phyloP scores from a whole-genome alignment of 108 stramenopile genomes.

The Nitzschia palea region DNA sequence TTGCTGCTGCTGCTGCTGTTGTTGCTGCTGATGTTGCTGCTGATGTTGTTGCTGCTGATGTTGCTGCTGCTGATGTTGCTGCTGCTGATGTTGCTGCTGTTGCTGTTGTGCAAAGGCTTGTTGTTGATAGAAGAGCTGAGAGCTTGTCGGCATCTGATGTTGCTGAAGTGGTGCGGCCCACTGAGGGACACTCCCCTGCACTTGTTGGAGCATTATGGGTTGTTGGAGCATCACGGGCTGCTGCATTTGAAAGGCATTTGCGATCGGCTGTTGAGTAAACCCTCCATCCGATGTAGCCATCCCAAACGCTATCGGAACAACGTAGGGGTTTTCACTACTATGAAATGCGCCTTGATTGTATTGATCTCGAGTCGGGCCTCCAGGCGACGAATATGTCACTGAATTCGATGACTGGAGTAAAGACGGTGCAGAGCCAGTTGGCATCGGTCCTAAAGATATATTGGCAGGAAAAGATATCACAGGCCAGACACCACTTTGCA shows the following conservation, averaged over 20 bases:
- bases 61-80: neutral
- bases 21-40: neutral
- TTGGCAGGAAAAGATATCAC: constrained; percentile 33
- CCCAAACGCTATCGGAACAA: constrained; percentile 29
- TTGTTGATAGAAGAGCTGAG: neutral
- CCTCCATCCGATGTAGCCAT: constrained; percentile 16
- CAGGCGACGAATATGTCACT: neutral
- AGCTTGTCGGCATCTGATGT: neutral
- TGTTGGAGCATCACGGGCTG: constrained; percentile 35
- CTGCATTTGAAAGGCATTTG: constrained; percentile 20
- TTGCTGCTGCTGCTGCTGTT: constrained; percentile 10
- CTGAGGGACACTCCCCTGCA: constrained; percentile 19
- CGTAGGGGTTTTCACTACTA: constrained; percentile 11
- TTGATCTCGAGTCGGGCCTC: neutral
- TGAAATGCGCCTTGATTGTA: constrained; percentile 16
- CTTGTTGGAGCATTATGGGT: constrained; percentile 30
- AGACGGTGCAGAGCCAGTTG: constrained; percentile 3
- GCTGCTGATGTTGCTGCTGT: neutral
- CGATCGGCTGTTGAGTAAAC: neutral
- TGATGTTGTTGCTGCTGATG: neutral
- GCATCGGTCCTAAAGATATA: constrained; percentile 20
- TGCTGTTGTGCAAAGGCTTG: neutral
- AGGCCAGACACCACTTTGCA: constrained; percentile 9
- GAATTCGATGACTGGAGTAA: neutral
- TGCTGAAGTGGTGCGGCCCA: neutral